A percentile compares a stretch with the other conserved stretches of the same genome.
Evolutionary conservation across 108 stramenopile genomes (phyloP).

Genomic region (Pseudonitzschia pungens): DNA sequence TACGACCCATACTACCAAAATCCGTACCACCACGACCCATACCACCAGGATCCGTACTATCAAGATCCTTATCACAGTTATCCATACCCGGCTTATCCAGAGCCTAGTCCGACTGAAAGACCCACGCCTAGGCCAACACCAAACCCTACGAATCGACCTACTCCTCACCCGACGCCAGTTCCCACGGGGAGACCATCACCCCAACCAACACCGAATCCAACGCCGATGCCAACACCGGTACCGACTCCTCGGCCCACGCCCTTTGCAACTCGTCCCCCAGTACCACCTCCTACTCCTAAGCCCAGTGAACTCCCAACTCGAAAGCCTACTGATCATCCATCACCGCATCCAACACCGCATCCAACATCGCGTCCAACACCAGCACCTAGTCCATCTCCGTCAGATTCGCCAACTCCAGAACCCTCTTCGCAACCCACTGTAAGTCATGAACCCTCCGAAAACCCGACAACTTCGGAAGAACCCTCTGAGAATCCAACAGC

Average conservation of each 20-base stretch:
- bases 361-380: conserved; percentile 3
- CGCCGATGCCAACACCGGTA: neutral
- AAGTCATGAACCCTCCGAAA: conserved; percentile 1
- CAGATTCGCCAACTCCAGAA: neutral
- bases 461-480: neutral
- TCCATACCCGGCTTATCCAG: neutral
- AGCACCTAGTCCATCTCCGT: neutral
- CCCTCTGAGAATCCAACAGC: conserved; percentile 8
- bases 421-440: neutral
- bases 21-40: neutral
- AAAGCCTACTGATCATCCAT: conserved; percentile 2
- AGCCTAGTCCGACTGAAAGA: neutral
- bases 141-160: neutral
- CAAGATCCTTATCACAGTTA: conserved; percentile 2
- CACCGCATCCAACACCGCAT: neutral
- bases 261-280: neutral
- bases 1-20: neutral
- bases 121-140: conserved; percentile 12
- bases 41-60: neutral
- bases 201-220: neutral
- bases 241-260: neutral
- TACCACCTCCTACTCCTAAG: neutral
- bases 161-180: neutral
- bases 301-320: neutral
- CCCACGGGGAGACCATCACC: neutral